A percentile compares a stretch with the other conserved stretches of the same genome.
Conservation (phyloP, 148 eudicot species). For the Chenopodium formosanum region DNA sequence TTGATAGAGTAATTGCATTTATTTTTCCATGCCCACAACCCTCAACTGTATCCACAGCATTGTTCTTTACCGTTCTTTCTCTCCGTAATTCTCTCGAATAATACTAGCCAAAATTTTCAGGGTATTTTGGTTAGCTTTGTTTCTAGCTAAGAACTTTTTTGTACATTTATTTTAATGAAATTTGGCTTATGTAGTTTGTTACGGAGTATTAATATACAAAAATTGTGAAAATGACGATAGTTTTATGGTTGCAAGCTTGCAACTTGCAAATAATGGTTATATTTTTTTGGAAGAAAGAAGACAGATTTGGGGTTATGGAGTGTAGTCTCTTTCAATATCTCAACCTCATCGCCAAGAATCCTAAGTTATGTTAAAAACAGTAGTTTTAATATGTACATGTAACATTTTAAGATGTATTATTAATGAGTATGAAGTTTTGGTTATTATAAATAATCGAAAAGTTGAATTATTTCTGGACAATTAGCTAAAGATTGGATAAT, state of each 20-base stretch:
- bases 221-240: neutral
- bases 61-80: neutral
- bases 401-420: too few species aligned
- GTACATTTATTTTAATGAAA: neutral
- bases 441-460: too few species aligned
- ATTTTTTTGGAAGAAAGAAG: neutral
- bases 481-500: too few species aligned
- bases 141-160: neutral
- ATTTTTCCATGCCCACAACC: neutral
- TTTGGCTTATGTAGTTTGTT: neutral
- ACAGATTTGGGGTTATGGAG: neutral
- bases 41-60: neutral
- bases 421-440: too few species aligned
- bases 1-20: constrained; percentile 18
- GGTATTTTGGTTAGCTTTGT: neutral
- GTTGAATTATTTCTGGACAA: too few species aligned
- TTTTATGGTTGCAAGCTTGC: neutral
- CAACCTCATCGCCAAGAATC: neutral
- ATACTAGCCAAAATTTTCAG: too few species aligned
- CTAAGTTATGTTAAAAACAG: neutral
- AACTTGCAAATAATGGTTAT: neutral
- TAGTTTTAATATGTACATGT: neutral
- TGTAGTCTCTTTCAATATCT: constrained; percentile 5
- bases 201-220: neutral
- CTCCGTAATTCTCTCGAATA: neutral